A percentile compares a stretch with the other conserved stretches of the same genome.
Conservation (phyloP, 306 rosid genomes). For the Luffa aegyptiaca region DNA sequence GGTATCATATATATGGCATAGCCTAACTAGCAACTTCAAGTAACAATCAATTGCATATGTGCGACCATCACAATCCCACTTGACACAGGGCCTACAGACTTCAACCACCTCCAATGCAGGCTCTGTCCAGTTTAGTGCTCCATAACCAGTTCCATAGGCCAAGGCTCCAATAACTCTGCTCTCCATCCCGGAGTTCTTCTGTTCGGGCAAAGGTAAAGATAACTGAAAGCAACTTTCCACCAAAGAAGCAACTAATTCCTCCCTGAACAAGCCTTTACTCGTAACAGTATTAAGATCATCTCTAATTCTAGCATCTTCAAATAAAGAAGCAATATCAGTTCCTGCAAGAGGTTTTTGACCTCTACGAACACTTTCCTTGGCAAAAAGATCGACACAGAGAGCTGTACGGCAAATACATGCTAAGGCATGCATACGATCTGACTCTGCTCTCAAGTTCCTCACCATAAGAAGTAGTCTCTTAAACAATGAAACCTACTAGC, state of each 20-base stretch:
- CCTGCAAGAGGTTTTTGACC: slow-evolving; percentile 99
- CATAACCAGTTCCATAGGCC: slow-evolving; percentile 99
- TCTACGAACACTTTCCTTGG: slow-evolving; percentile 96
- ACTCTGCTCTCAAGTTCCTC: slow-evolving; percentile 94
- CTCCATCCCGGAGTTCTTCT: slow-evolving; percentile 82
- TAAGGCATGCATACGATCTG: slow-evolving; percentile 95
- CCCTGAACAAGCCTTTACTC: slow-evolving; percentile 88
- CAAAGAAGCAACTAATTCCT: slow-evolving; percentile 93
- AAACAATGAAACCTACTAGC: slow-evolving; percentile 72
- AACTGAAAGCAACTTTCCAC: slow-evolving; percentile 98
- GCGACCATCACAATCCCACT: slow-evolving; percentile 99
- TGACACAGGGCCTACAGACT: slow-evolving; percentile 94
- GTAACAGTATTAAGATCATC: slow-evolving; percentile 82
- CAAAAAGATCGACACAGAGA: slow-evolving; percentile 94
- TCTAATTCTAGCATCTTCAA: slow-evolving; percentile 81
- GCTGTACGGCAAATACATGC: slow-evolving; percentile 99
- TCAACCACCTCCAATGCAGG: slow-evolving; percentile 98
- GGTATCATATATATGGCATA: slow-evolving; percentile 86
- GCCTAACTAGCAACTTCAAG: slow-evolving; percentile 89
- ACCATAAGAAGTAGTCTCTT: slow-evolving; percentile 95
- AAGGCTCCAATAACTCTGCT: slow-evolving; percentile 98
- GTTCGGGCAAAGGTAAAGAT: slow-evolving; percentile 97
- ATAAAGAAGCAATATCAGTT: slow-evolving; percentile 94
- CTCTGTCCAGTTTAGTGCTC: slow-evolving; percentile 96
- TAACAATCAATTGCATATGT: slow-evolving; percentile 96